Conservation (phyloP, 176 grass and related monocot species). For the Oryza punctata region DNA sequence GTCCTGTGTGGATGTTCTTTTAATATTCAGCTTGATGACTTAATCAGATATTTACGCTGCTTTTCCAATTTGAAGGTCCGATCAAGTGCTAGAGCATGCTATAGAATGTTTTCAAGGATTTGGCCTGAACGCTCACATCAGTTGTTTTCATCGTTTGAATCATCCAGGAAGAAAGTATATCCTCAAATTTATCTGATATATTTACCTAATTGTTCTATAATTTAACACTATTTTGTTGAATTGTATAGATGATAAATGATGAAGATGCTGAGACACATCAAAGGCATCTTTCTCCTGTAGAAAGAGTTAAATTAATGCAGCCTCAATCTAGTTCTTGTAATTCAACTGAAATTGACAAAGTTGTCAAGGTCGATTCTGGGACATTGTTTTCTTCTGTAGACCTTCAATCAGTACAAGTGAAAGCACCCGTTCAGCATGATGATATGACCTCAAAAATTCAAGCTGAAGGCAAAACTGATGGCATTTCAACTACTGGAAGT, state of each 20-base stretch:
- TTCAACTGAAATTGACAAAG: conserved; percentile 53
- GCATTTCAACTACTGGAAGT: conserved; percentile 35
- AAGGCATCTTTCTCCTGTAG: conserved; percentile 49
- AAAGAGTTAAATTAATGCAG: conserved; percentile 41
- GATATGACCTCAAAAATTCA: conserved; percentile 29
- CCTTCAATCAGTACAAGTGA: conserved; percentile 32
- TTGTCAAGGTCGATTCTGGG: conserved; percentile 45
- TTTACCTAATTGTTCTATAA: background rate
- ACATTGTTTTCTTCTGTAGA: conserved; percentile 48
- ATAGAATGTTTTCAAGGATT: conserved; percentile 76
- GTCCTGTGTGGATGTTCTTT: background rate
- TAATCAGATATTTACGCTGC: background rate
- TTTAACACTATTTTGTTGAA: conserved; percentile 29
- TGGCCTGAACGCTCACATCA: conserved; percentile 78
- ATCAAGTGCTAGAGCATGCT: conserved; percentile 81
- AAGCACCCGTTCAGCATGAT: conserved; percentile 25
- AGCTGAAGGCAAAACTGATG: conserved; percentile 32
- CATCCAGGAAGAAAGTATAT: conserved; percentile 81
- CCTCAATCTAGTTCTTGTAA: conserved; percentile 22
- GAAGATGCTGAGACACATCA: conserved; percentile 62
- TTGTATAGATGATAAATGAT: conserved; percentile 66
- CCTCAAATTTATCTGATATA: conserved; percentile 30
- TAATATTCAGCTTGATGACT: background rate
- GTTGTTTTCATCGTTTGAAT: conserved; percentile 87
- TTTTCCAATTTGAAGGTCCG: conserved; percentile 62